Base-by-base conservation (phyloP, 2,329 filamentous ascomycete genomes). In the Alternaria infectoria region DNA sequence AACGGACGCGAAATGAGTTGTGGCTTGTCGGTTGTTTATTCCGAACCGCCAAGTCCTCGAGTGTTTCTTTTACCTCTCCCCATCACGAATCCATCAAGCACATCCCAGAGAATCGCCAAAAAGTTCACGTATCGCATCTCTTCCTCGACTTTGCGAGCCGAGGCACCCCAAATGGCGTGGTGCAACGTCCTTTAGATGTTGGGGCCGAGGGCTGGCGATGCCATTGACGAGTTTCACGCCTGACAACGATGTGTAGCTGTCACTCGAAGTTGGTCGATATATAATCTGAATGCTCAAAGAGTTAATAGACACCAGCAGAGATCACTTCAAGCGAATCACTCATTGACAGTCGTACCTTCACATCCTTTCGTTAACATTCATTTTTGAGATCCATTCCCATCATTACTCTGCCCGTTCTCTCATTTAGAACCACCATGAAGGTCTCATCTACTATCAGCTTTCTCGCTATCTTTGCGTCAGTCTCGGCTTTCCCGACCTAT, bases 401-500 rank as follows among this genome's bases (percentile, higher is more conserved):
- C 32, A 54, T 43, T 0, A 19, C 3, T 43, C 30, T 43, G 9
- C 10, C 40, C 21, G 5, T 26, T 19, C 50, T 40, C 51, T 25
- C 30, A 5, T 54, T 54, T 19, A 54, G 8, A 54, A 26, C 17
- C 32, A 54, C 17, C 19, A 54, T 54, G 30, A 54, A 43, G 51
- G 3, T 54, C 30, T 44, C 51, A 43, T 54, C 51, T 2, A 19
- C 21, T n/a, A 43, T 54, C 32, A 54, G 36, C 17, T 21, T 23
- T 2, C 51, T 47, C 10, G 21, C 15, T 6, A 4, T 54, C 23
- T 28, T 59, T 9, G 57, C 47, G 21, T 49, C 44, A 47, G 54
- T 47, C 11, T 30, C 46, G 32, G 59, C 59, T 19, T 62, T 62
- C 26, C 59, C 59, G 11, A 45, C 54, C 46, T 57, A 62, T 54